These are phyloP conservation scores for Colletotrichum lentis DNA, from an alignment of 2,329 filamentous ascomycete genomes.

Conservation along the genomic window DNA sequence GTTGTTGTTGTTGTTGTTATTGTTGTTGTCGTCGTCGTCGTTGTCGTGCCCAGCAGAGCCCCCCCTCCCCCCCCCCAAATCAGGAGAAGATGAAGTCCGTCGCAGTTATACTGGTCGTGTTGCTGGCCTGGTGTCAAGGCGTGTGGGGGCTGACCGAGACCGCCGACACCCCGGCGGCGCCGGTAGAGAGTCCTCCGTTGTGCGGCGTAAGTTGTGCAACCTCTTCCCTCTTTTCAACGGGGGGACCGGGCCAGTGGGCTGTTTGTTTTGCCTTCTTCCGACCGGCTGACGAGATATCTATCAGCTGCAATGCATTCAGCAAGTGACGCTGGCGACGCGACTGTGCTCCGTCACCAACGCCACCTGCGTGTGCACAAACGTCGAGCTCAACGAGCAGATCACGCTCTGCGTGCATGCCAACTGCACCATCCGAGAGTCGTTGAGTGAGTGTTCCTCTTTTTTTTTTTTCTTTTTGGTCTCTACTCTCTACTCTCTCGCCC, in stretches of 20 bases:
- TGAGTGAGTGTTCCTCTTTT: slow-evolving; percentile 21
- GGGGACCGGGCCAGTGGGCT: no score
- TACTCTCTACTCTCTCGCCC: neutral
- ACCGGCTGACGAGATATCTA: slow-evolving; percentile 20
- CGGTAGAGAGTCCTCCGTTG: slow-evolving; percentile 28
- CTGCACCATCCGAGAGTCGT: slow-evolving; percentile 39
- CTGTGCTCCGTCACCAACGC: slow-evolving; percentile 36
- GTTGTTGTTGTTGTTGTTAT: no score
- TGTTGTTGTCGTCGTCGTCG: no score
- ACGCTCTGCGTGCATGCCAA: slow-evolving; percentile 36
- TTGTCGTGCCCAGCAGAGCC: neutral
- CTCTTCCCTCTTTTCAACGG: no score
- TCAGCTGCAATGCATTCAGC: slow-evolving; percentile 40
- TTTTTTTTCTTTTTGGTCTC: no score
- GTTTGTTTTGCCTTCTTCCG: neutral
- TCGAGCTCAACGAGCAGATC: slow-evolving; percentile 39
- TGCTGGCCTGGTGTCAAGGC: slow-evolving; percentile 10
- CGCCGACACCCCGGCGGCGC: slow-evolving; percentile 17
- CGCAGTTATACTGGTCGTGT: slow-evolving; percentile 19
- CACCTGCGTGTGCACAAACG: slow-evolving; percentile 41
- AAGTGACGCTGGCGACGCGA: slow-evolving; percentile 19
- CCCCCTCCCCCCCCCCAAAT: no score
- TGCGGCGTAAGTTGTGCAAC: slow-evolving; percentile 38
- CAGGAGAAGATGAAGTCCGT: slow-evolving; percentile 26
- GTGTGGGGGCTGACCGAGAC: slow-evolving; percentile 27